Conservation (phyloP, 192 early-diverging fungal genomes). For the Dispira parvispora region DNA sequence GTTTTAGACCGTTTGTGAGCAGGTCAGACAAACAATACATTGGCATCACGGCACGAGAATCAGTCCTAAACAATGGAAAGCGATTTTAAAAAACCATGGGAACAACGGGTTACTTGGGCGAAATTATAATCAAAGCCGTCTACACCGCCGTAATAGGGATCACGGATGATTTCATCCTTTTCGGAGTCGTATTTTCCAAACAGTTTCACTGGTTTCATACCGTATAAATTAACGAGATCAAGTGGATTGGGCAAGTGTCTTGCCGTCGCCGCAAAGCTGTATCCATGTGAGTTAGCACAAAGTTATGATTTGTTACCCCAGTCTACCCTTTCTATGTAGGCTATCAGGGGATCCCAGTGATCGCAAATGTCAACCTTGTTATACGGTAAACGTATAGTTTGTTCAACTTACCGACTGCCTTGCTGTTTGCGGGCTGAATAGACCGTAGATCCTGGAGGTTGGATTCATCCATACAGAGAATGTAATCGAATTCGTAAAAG, state of each 20-base stretch:
- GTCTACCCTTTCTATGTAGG: too few species aligned
- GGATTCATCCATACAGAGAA: conserved; percentile 83
- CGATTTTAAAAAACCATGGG: conserved; percentile 43
- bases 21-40: too few species aligned
- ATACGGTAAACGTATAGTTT: too few species aligned
- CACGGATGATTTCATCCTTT: conserved; percentile 51
- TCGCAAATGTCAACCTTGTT: too few species aligned
- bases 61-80: too few species aligned
- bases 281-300: background rate
- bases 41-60: too few species aligned
- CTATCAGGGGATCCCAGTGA: too few species aligned
- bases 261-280: background rate
- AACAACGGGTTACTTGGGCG: conserved; percentile 49
- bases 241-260: background rate
- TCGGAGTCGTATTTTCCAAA: conserved; percentile 70
- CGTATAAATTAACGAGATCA: background rate
- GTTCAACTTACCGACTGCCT: conserved; percentile 11
- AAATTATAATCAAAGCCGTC: conserved; percentile 68
- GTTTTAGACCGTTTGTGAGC: too few species aligned
- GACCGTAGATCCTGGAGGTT: conserved; percentile 46
- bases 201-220: conserved; percentile 28
- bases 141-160: conserved; percentile 53
- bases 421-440: conserved; percentile 22
- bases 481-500: conserved; percentile 60
- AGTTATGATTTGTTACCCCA: too few species aligned